These are phyloP conservation scores for Acer negundo DNA, from an alignment of 345 rosid species.

Conservation along the genomic window DNA sequence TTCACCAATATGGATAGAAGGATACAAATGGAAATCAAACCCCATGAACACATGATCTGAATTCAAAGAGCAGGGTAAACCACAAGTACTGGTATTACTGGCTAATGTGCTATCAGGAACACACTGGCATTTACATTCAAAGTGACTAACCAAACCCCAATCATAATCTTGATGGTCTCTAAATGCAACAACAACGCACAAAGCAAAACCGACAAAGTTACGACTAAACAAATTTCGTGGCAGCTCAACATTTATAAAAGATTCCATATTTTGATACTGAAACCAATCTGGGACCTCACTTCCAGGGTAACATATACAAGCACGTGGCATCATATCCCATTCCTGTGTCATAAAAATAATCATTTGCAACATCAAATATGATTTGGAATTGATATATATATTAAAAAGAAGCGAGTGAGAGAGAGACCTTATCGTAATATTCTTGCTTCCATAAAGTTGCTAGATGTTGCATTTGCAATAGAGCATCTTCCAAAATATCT, in stretches of 20 bases:
- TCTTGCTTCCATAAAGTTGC: not conserved
- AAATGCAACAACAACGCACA: conserved; percentile 9
- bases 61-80: not conserved
- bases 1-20: too few species aligned
- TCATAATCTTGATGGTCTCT: not conserved
- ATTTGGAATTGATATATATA: too few species aligned
- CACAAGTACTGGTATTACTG: too few species aligned
- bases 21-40: not conserved
- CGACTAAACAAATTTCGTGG: not conserved
- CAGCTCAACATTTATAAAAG: not conserved
- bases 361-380: not conserved
- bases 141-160: not conserved
- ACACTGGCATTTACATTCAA: not conserved
- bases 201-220: not conserved
- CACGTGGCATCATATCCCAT: too few species aligned
- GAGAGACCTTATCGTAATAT: not conserved
- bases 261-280: not conserved
- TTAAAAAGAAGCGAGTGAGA: not conserved
- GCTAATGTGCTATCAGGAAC: too few species aligned
- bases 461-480: not conserved
- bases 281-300: conserved; percentile 21
- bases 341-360: not conserved
- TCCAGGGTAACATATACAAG: not conserved
- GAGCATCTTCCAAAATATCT: not conserved
- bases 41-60: not conserved